These are phyloP conservation scores for Eleusine indica DNA, from an alignment of 176 grass and related monocot species.

Conservation along the genomic window DNA sequence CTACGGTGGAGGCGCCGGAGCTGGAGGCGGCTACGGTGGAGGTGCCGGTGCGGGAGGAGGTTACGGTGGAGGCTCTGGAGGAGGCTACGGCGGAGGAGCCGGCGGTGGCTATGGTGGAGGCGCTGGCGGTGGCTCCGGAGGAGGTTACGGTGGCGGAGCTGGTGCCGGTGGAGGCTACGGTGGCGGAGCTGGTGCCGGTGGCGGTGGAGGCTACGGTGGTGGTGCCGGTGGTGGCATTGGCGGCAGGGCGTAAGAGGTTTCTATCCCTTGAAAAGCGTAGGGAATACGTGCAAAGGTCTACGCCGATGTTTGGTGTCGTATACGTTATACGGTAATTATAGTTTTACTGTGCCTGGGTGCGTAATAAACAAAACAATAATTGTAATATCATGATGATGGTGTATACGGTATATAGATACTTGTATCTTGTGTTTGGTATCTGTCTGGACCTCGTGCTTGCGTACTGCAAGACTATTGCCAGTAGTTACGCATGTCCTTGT, in stretches of 20 bases:
- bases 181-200: background rate
- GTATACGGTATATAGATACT: background rate
- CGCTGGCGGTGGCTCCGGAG: background rate
- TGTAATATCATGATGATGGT: background rate
- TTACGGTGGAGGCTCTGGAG: background rate
- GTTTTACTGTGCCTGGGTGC: background rate
- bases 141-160: background rate
- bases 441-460: background rate
- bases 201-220: background rate
- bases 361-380: no score
- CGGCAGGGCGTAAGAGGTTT: background rate
- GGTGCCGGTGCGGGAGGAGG: background rate
- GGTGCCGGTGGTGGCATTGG: conserved; percentile 14
- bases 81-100: background rate
- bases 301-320: background rate
- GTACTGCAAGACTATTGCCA: background rate
- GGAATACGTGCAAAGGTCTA: background rate
- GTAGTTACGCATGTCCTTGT: background rate
- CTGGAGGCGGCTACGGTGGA: background rate
- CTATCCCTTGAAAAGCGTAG: background rate
- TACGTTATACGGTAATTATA: background rate
- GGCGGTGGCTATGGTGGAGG: background rate
- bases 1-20: conserved; percentile 21
- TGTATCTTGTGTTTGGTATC: background rate
- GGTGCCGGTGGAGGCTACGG: background rate